Base-by-base conservation (phyloP, 1,139 yeast species). In the Sugiyamaella xylanicola region DNA sequence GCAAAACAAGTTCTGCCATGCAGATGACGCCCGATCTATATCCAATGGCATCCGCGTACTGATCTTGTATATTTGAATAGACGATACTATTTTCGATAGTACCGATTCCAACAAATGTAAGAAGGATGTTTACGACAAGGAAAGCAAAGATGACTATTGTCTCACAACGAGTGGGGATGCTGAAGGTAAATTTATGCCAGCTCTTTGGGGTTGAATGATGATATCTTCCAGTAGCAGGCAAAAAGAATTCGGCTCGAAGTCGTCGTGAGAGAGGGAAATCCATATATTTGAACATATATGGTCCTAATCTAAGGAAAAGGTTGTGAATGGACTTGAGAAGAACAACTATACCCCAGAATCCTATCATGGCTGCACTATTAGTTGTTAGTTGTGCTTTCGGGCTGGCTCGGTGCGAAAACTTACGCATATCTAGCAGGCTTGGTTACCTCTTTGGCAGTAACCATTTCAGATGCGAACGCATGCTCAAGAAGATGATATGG, bases 111-210 rank as follows among this genome's bases (percentile, higher is more conserved):
- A 74, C 67, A 29, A 74, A 71, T 41, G 70, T 54, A 44, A 79
- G 68, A 25, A 79, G 71, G 4, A 76, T 53, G 36, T 76, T 72
- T 59, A 83, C 65, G 1, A 75, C 63, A 9, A 78, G 62, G 65
- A 79, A 82, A 3, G 79, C 72, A n/a, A 71, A 56, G 13, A 85
- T 66, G 45, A 80, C 72, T 7, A 80, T 59, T 0, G 83, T 65
- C 67, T 84, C 91, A 48, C 77, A 70, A 59, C 91, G 76, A 1
- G 87, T 80, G 1, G 93, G 93, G n/a, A 84, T 68, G 44, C 77
- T 66, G 21, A 71, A 57, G 3, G 72, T 67, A 25, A 72, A 65
- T 35, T 69, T 44, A 20, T 59, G 45, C n/a, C 45, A 67, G 43
- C 65, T 65, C 19, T 29, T 47, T 54, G 75, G 72, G 43, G 75